These are phyloP conservation scores for Pinus tabuliformis DNA, from an alignment of 75 land plant genomes.

Conservation along the genomic window DNA sequence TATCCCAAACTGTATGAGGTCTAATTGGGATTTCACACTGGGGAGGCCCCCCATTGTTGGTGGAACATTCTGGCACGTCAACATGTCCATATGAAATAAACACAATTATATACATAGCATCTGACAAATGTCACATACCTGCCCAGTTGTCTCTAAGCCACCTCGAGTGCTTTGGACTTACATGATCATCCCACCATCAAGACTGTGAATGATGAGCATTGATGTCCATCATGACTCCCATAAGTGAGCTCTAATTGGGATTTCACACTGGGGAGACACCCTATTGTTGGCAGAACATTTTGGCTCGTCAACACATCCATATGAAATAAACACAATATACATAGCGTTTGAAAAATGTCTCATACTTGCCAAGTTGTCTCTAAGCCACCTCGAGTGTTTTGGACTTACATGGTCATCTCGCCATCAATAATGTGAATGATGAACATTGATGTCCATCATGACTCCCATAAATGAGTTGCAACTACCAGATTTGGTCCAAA, in stretches of 20 bases:
- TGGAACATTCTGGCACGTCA: too few species aligned
- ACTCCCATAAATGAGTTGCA: not conserved
- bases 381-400: constrained; percentile 6
- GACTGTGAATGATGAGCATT: not conserved
- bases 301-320: too few species aligned
- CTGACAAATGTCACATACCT: not conserved
- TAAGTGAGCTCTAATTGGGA: too few species aligned
- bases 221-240: not conserved
- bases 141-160: constrained; percentile 5
- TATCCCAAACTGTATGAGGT: too few species aligned
- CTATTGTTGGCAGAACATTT: too few species aligned
- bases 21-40: too few species aligned
- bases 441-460: not conserved
- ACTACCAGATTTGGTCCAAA: not conserved
- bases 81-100: too few species aligned
- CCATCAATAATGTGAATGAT: constrained; percentile 10
- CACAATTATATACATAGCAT: not conserved
- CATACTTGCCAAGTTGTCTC: constrained; percentile 5
- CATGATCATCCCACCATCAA: constrained; percentile 6
- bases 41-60: too few species aligned
- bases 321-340: not conserved
- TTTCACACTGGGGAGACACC: too few species aligned
- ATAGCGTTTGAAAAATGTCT: not conserved
- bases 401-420: constrained; percentile 1
- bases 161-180: not conserved